Percentiles rank a stretch among this genome's conserved stretches.
These are phyloP conservation scores for Yarrowia bubula DNA, from an alignment of 805 yeast genomes.

Conservation along the genomic window DNA sequence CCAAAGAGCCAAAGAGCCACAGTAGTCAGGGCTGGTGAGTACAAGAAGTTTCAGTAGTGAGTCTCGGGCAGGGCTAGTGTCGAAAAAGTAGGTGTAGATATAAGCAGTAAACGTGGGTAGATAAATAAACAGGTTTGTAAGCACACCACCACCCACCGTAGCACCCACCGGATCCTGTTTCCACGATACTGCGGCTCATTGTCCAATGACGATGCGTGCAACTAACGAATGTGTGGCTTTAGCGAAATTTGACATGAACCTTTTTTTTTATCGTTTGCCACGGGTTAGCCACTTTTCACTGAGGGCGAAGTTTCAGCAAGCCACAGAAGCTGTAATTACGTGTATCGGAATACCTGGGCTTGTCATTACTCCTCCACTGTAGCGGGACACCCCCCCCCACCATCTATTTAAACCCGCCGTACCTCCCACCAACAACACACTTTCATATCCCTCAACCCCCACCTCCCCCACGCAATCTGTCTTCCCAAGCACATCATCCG, in stretches of 20 bases:
- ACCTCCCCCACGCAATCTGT: neutral
- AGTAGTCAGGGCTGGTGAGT: neutral
- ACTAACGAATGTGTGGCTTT: slow-evolving; percentile 16
- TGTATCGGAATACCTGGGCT: no score
- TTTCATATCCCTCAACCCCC: neutral
- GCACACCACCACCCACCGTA: no score
- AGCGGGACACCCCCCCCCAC: no score
- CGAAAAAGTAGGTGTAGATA: no score
- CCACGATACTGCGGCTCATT: neutral
- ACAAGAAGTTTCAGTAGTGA: no score
- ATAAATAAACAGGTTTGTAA: no score
- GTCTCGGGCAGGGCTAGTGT: neutral
- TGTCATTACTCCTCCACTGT: no score
- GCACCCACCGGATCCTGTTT: no score
- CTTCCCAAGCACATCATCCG: slow-evolving; percentile 6
- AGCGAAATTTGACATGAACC: neutral
- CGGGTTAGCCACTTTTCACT: neutral
- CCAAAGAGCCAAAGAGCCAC: neutral
- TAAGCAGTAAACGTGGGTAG: no score
- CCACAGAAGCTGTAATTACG: neutral
- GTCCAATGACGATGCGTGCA: neutral
- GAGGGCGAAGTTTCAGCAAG: neutral
- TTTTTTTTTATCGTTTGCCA: neutral
- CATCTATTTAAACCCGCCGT: no score
- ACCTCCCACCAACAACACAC: no score